Conservation (phyloP, 345 rosid species). For the Gossypium bickii region DNA sequence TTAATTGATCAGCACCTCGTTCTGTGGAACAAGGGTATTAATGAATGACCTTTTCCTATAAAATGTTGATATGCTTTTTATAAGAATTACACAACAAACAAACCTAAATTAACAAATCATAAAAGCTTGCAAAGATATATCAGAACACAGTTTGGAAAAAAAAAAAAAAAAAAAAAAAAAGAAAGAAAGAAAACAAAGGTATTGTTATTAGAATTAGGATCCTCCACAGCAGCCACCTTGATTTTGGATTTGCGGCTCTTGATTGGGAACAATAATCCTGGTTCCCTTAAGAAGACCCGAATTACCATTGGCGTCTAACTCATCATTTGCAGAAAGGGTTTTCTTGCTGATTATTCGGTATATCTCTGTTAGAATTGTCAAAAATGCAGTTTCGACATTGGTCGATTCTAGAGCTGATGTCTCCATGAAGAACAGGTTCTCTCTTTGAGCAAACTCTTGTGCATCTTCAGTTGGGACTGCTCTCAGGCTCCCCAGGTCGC, state of each 20-base stretch:
- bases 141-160: not conserved
- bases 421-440: slow-evolving; percentile 67
- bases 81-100: not conserved
- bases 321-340: slow-evolving; percentile 46
- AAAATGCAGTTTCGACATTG: slow-evolving; percentile 62
- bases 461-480: slow-evolving; percentile 67
- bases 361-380: slow-evolving; percentile 54
- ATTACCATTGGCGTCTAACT: slow-evolving; percentile 23
- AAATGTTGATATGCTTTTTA: not conserved
- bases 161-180: not conserved
- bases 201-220: slow-evolving; percentile 18
- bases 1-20: not conserved
- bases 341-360: slow-evolving; percentile 64
- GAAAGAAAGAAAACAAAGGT: not conserved
- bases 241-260: slow-evolving; percentile 29
- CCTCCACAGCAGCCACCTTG: slow-evolving; percentile 48
- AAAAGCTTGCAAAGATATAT: not conserved
- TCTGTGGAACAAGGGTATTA: not conserved
- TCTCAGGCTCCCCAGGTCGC: slow-evolving; percentile 50
- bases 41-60: not conserved
- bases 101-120: not conserved
- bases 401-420: slow-evolving; percentile 72
- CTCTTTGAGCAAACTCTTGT: slow-evolving; percentile 69
- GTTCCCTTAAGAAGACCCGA: slow-evolving; percentile 58
- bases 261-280: slow-evolving; percentile 49